Percentiles rank a stretch among this genome's conserved stretches.
phyloP scores from a whole-genome alignment of 2,329 filamentous ascomycete species.

The Xylariaceae sp. region DNA sequence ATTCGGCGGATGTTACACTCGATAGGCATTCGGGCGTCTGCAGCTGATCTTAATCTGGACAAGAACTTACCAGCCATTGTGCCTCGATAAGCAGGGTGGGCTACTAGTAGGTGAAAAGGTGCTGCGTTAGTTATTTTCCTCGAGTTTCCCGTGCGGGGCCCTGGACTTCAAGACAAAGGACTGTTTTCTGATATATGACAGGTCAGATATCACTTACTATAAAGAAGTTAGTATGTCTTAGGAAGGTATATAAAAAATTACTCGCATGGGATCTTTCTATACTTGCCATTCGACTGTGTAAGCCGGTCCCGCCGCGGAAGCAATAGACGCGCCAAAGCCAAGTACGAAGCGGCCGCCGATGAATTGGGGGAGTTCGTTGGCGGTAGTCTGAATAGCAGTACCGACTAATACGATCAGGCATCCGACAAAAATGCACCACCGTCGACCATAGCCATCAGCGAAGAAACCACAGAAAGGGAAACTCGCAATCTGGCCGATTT shows the following conservation, averaged over 20 bases:
- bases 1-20: no score
- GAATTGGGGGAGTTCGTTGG: conserved; percentile 47
- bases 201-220: no score
- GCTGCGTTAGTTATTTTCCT: no score
- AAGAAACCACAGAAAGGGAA: conserved; percentile 51
- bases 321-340: conserved; percentile 58
- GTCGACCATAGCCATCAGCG: conserved; percentile 51
- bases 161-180: no score
- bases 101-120: no score
- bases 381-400: conserved; percentile 48
- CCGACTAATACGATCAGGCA: conserved; percentile 51
- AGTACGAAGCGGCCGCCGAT: conserved; percentile 55
- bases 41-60: no score
- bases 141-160: no score
- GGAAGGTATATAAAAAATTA: no score
- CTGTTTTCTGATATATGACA: no score
- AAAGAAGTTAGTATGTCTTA: no score
- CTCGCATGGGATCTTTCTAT: no score
- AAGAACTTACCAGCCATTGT: conserved; percentile 55
- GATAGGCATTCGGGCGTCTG: no score
- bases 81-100: conserved; percentile 61
- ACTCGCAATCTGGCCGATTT: conserved; percentile 48
- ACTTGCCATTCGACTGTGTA: conserved; percentile 63
- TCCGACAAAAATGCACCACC: conserved; percentile 55
- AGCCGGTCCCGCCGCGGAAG: conserved; percentile 58